These are phyloP conservation scores for Cercospora canescens DNA, from an alignment of 2,329 filamentous ascomycete genomes.

Conservation along the genomic window DNA sequence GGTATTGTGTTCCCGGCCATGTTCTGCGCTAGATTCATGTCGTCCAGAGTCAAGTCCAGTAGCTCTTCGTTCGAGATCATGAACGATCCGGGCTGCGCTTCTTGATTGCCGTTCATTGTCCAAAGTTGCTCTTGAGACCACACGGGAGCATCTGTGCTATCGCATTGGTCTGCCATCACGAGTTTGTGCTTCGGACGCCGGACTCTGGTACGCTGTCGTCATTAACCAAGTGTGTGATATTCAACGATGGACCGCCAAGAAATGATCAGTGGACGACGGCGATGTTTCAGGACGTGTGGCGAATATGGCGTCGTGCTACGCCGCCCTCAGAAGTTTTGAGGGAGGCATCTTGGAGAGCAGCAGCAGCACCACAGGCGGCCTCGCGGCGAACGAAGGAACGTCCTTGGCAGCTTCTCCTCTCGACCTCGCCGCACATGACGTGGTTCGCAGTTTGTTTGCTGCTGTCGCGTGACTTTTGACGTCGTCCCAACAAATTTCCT, in stretches of 20 bases:
- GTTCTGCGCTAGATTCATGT: not conserved
- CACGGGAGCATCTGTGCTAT: not conserved
- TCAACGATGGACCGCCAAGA: no score
- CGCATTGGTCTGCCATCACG: not conserved
- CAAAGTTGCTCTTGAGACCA: constrained; percentile 1
- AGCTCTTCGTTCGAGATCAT: constrained; percentile 6
- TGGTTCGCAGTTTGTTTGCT: not conserved
- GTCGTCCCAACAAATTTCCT: not conserved
- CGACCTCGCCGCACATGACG: constrained; percentile 8
- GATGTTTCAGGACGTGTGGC: not conserved
- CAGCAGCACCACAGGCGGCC: not conserved
- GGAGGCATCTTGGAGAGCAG: not conserved
- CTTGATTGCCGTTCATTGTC: not conserved
- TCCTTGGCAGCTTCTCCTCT: constrained; percentile 2
- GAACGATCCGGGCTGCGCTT: not conserved
- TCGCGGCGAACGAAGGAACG: constrained; percentile 1
- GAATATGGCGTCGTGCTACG: not conserved
- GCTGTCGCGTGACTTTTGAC: not conserved
- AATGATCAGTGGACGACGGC: not conserved
- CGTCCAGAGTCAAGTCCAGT: constrained; percentile 1
- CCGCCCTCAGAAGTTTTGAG: not conserved
- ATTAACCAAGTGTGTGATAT: not conserved
- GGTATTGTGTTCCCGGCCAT: not conserved
- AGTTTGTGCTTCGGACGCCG: not conserved
- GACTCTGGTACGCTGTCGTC: not conserved